Base-by-base conservation (phyloP, 23 red algal genomes). In the Gracilaria vermiculophylla region DNA sequence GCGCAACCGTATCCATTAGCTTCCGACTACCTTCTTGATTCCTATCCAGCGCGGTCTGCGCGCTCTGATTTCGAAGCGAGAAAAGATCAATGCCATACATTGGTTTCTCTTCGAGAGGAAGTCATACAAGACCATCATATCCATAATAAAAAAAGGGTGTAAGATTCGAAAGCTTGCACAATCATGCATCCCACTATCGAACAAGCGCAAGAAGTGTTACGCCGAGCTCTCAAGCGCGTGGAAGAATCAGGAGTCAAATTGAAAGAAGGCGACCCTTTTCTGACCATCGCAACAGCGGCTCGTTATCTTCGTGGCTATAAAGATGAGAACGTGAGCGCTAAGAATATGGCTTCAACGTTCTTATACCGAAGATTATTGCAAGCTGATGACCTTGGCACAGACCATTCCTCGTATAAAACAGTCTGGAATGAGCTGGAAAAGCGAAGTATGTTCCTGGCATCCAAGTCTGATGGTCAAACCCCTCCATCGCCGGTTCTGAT, bases 261-360 rank as follows among this genome's bases (percentile, higher is more conserved):
- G 55, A 3, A 31, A 7, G 64, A 83, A 1, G 56, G 29, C 16
- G 45, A 62, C 55, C 5, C 32, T 24, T 83, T 83, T 43, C 55
- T 83, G 4, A 51, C 55, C 16, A 47, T 53, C 13, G 80, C 58
- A n/a, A 83, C 80, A 19, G 80, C 80, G 9, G 80, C 80, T 66
- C 80, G 80, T 19, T 83, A 83, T 42, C 58, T 83, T 27, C 80
- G 80, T 2, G 80, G 58, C 11, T 83, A 83, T 61, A 83, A 71
- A 42, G 40, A 66, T 33, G 80, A 83, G 36, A 53, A 58, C 35
- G 44, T 65, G 40, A 61, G 53, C 16, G 49, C 80, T 2, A 83
- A 83, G 80, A 83, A 83, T 54, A 69, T 83, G 80, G 39, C 62
- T 48, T 58, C 80, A 41, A 83, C 80, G 28, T 83, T 64, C 53